Evolutionary conservation across 345 rosid genomes (phyloP).

Genomic region (Tarenaya hassleriana): DNA sequence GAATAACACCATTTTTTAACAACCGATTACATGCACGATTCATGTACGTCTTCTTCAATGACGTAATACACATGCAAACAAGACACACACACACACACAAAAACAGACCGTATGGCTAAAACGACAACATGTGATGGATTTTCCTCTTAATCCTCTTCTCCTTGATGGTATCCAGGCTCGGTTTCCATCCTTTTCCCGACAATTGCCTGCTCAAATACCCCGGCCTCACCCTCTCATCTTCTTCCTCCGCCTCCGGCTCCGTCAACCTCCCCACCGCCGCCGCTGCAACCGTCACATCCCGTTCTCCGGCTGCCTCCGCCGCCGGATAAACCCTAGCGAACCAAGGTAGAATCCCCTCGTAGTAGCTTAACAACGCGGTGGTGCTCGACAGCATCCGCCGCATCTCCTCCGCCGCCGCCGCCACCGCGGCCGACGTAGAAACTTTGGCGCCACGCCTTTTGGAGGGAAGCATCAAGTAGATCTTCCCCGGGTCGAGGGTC

Average conservation of each 20-base stretch:
- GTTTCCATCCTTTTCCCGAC: slow-evolving; percentile 83
- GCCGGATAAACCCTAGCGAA: slow-evolving; percentile 35
- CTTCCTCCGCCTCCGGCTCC: slow-evolving; percentile 24
- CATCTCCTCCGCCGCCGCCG: slow-evolving; percentile 46
- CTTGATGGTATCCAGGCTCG: slow-evolving; percentile 62
- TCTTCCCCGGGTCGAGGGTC: slow-evolving; percentile 45
- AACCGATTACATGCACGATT: too few species aligned
- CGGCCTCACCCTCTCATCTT: slow-evolving; percentile 38
- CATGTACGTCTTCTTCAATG: too few species aligned
- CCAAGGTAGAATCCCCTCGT: slow-evolving; percentile 46
- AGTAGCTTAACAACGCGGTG: slow-evolving; percentile 31
- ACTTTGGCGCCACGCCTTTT: slow-evolving; percentile 35
- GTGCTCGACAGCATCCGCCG: slow-evolving; percentile 38
- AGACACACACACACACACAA: neutral
- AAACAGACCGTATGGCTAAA: slow-evolving; percentile 22
- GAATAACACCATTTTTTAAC: too few species aligned
- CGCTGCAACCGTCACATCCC: slow-evolving; percentile 27
- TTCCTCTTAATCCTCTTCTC: slow-evolving; percentile 56
- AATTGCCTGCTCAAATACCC: slow-evolving; percentile 47
- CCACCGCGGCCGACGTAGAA: slow-evolving; percentile 12
- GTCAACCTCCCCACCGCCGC: slow-evolving; percentile 19
- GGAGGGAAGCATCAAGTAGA: slow-evolving; percentile 60
- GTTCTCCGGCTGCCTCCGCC: too few species aligned
- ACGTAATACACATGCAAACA: neutral
- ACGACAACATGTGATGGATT: slow-evolving; percentile 40